phyloP scores from a whole-genome alignment of 768 basidiomycete genomes.

The Termitomyces sp. region DNA sequence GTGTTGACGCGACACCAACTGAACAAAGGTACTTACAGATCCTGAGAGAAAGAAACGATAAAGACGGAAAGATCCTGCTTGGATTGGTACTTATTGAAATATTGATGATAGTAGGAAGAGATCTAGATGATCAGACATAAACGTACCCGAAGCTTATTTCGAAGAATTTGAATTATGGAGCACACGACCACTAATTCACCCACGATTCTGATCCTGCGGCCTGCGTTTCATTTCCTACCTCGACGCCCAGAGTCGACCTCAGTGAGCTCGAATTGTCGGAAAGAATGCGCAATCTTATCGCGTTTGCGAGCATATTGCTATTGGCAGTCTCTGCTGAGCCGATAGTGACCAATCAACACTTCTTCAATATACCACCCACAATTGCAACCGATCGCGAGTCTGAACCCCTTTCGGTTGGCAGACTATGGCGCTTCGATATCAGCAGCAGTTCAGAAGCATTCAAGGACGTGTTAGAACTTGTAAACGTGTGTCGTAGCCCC shows the following conservation, averaged over 20 bases:
- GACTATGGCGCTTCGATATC: constrained; percentile 18
- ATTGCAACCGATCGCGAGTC: no score
- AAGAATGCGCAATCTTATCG: constrained; percentile 2
- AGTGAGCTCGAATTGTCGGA: neutral
- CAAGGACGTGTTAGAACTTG: constrained; percentile 8
- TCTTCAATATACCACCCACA: constrained; percentile 3
- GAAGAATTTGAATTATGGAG: neutral
- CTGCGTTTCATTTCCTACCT: neutral
- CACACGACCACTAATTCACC: neutral
- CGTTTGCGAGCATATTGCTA: constrained; percentile 13
- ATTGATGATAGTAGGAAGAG: no score
- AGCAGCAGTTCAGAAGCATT: neutral
- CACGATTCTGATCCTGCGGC: neutral
- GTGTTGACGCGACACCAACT: no score
- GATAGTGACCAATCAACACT: constrained; percentile 10
- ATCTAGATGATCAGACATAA: no score
- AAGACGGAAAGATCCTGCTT: no score
- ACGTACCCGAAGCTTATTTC: no score
- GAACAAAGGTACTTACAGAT: no score
- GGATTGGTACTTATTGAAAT: no score
- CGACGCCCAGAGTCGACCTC: neutral
- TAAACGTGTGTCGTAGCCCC: constrained; percentile 5
- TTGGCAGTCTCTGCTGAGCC: constrained; percentile 9
- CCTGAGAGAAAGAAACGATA: no score
- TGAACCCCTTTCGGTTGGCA: constrained; percentile 9